These are phyloP conservation scores for Pinus albicaulis DNA, from an alignment of 75 land plant species.

Conservation along the genomic window DNA sequence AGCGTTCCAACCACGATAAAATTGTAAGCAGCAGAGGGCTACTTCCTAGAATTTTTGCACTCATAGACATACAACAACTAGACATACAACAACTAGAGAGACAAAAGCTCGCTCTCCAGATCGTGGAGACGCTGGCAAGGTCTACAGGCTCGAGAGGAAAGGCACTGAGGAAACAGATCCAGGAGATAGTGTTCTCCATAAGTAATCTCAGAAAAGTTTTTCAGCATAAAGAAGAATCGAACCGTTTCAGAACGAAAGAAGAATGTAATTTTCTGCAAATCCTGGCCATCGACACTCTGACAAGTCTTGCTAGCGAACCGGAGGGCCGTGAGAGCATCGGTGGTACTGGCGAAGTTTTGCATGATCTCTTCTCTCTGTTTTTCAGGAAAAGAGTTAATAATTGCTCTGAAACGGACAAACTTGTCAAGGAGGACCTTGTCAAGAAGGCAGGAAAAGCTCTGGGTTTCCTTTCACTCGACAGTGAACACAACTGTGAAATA, in stretches of 20 bases:
- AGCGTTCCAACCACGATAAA: constrained; percentile 7
- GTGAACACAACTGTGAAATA: constrained; percentile 35
- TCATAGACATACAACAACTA: neutral
- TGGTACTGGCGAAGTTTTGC: no score
- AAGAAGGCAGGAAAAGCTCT: no score
- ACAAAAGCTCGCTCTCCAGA: constrained; percentile 28
- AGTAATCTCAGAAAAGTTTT: constrained; percentile 51
- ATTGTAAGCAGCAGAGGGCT: no score
- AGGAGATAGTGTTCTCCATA: constrained; percentile 67
- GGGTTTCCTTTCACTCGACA: constrained; percentile 19
- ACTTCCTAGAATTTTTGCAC: neutral
- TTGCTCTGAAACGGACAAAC: no score
- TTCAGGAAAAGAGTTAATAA: constrained; percentile 18
- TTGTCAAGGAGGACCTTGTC: constrained; percentile 36
- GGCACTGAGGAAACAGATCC: constrained; percentile 52
- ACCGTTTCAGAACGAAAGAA: neutral
- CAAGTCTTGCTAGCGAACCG: constrained; percentile 29
- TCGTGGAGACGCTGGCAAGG: no score
- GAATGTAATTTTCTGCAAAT: constrained; percentile 25
- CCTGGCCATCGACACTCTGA: constrained; percentile 60
- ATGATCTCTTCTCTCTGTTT: constrained; percentile 27
- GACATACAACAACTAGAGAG: neutral
- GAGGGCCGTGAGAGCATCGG: no score
- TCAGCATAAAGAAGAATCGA: no score
- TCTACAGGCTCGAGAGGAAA: constrained; percentile 29